Evolutionary conservation across 2,329 filamentous ascomycete species (phyloP).

Genomic region (Pleoardoris graminearum): DNA sequence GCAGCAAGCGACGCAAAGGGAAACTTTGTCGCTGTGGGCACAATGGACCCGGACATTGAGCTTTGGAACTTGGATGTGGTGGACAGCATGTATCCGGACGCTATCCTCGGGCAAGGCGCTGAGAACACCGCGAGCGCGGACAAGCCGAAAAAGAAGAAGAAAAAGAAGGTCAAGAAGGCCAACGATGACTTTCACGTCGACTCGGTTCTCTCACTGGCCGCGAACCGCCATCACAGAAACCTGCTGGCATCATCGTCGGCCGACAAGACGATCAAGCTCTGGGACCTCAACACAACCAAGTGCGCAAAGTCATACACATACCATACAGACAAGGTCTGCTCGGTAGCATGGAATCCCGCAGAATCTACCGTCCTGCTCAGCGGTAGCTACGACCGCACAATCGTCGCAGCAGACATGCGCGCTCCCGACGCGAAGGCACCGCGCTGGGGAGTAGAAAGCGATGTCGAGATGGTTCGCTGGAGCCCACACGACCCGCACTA

Average conservation of each 20-base stretch:
- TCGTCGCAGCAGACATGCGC: constrained; percentile 95
- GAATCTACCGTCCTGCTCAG: constrained; percentile 88
- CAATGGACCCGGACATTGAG: constrained; percentile 98
- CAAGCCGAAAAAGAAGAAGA: constrained; percentile 80
- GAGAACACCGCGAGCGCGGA: constrained; percentile 57
- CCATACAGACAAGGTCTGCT: constrained; percentile 98
- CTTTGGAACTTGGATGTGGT: constrained; percentile 96
- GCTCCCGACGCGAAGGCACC: constrained; percentile 80
- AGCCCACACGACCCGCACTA: constrained; percentile 89
- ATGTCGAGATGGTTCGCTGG: constrained; percentile 92
- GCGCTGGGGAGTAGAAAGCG: constrained; percentile 91
- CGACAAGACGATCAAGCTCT: constrained; percentile 96
- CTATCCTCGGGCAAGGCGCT: constrained; percentile 76
- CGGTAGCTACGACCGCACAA: constrained; percentile 91
- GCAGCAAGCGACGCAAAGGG: constrained; percentile 64
- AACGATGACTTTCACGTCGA: constrained; percentile 95
- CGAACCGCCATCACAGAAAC: constrained; percentile 92
- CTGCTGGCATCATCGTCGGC: constrained; percentile 92
- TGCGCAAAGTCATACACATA: constrained; percentile 95
- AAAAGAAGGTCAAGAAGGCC: constrained; percentile 84
- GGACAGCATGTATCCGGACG: constrained; percentile 97
- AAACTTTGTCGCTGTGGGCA: constrained; percentile 93
- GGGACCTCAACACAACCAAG: constrained; percentile 89
- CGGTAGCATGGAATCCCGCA: constrained; percentile 86
- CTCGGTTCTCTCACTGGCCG: constrained; percentile 85